A percentile compares a stretch with the other conserved stretches of the same genome.
Conservation (phyloP, 2,329 filamentous ascomycete genomes). For the Alternaria longipes region DNA sequence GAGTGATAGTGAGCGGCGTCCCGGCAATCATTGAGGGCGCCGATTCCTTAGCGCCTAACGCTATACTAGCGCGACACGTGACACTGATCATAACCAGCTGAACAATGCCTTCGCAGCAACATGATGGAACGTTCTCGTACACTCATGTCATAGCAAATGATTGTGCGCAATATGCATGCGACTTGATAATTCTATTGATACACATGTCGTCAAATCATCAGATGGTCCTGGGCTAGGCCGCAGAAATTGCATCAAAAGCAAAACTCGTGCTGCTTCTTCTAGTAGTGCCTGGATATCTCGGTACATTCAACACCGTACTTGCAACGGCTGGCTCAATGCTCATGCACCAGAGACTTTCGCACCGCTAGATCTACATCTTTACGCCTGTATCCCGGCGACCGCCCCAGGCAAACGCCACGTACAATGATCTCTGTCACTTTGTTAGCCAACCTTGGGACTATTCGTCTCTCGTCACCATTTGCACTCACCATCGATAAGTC, state of each 20-base stretch:
- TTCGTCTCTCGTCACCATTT: background rate
- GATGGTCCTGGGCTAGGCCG: no score
- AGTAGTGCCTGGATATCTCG: background rate
- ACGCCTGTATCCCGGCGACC: conserved; percentile 55
- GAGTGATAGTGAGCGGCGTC: conserved; percentile 30
- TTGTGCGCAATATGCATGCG: background rate
- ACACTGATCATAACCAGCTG: background rate
- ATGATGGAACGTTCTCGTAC: background rate
- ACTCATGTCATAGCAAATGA: background rate
- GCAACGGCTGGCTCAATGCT: conserved; percentile 1
- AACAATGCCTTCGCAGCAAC: background rate
- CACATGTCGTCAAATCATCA: background rate
- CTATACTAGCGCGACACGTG: conserved; percentile 22
- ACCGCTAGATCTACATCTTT: conserved; percentile 56
- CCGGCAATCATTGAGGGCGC: conserved; percentile 24
- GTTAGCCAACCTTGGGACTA: conserved; percentile 30
- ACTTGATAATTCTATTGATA: background rate
- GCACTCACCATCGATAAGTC: conserved; percentile 55
- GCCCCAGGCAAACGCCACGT: conserved; percentile 55
- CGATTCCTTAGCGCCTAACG: conserved; percentile 18
- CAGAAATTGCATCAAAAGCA: conserved; percentile 3
- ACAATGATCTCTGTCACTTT: conserved; percentile 46
- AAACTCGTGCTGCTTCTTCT: background rate
- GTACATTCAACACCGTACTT: background rate
- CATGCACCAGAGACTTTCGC: conserved; percentile 43